Evolutionary conservation across 495 filamentous ascomycete genomes (phyloP), one percentile per base, ranked within the genome.

Genomic region (Lasiosphaeriaceae sp.): DNA sequence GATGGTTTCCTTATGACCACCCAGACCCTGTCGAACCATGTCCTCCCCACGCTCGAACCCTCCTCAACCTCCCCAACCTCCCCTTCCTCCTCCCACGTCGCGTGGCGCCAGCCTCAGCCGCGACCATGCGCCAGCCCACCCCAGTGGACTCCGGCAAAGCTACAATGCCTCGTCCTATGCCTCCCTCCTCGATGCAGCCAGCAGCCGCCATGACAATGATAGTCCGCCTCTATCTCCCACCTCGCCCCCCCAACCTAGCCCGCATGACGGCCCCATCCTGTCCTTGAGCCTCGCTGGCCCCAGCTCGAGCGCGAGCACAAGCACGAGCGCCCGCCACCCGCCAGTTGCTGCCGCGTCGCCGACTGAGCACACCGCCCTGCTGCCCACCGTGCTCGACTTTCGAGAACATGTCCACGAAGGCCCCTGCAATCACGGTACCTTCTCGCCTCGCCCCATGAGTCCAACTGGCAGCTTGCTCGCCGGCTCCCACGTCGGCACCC

Each of bases 371-470:
- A 79, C 79, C 0, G 62, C 73, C 14, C 68, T 83, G 4, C 69
- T 82, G 24, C 66, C 60, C 12, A 20, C 54, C 22, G 35, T 19
- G 23, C 19, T 65, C 14, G 56, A 69, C 23, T 55, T 56, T 9
- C 49, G 65, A 21, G 71, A 75, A 47, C 66, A 61, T 21, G 65
- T 64, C 2, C 78, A 82, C 64, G 69, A 73, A 3, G 78, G 80
- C 17, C 68, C 73, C 52, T 91, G 87, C 74, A 80, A 83, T 58
- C 88, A 92, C 71, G 90, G 90, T 55, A 87, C 86, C n/a, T 90
- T 91, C 68, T 90, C 87, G 16, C 87, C 89, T 11, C 77, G 80
- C n/a, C 74, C 83, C 2, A 72, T 72, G 51, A 80, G 73, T 37
- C 72, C 76, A 11, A 68, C 78, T 23, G 72, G 76, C 43, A 79